Conservation (phyloP, 176 grass and related monocot genomes). For the Rhynchospora breviuscula region DNA sequence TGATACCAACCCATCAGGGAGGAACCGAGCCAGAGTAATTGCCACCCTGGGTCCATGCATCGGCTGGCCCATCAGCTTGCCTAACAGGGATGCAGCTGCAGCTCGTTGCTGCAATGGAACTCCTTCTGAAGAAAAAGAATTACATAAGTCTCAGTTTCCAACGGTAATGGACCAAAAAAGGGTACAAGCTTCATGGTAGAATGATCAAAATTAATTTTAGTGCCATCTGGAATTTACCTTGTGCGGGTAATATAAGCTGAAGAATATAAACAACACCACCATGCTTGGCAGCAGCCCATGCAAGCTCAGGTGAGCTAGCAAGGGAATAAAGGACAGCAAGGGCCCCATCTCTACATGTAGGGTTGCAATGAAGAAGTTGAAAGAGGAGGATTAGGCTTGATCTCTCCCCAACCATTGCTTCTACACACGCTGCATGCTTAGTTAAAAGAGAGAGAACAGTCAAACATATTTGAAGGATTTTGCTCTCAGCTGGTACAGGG, state of each 20-base stretch:
- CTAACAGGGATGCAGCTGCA: conserved; percentile 80
- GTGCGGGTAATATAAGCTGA: conserved; percentile 87
- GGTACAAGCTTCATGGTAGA: background rate
- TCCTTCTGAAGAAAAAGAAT: conserved; percentile 48
- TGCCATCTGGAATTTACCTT: conserved; percentile 36
- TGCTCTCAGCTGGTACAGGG: conserved; percentile 59
- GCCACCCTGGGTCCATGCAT: conserved; percentile 99
- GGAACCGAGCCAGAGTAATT: conserved; percentile 86
- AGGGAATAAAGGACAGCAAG: conserved; percentile 95
- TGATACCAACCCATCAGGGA: conserved; percentile 93
- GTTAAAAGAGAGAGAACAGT: conserved; percentile 88
- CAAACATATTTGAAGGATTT: conserved; percentile 82
- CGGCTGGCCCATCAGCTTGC: conserved; percentile 89
- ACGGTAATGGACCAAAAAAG: background rate
- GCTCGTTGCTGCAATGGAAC: conserved; percentile 93
- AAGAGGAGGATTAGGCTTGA: conserved; percentile 81
- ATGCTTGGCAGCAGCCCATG: conserved; percentile 96
- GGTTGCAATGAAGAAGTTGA: conserved; percentile 85
- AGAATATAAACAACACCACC: conserved; percentile 98
- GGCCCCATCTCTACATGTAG: conserved; percentile 73
- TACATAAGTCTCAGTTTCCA: conserved; percentile 6
- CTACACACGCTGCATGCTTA: conserved; percentile 90
- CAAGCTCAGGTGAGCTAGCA: conserved; percentile 85
- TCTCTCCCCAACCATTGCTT: conserved; percentile 99
- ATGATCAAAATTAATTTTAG: background rate